These are phyloP conservation scores for Leucosporidium scottii DNA, from an alignment of 768 basidiomycete genomes.

Conservation along the genomic window DNA sequence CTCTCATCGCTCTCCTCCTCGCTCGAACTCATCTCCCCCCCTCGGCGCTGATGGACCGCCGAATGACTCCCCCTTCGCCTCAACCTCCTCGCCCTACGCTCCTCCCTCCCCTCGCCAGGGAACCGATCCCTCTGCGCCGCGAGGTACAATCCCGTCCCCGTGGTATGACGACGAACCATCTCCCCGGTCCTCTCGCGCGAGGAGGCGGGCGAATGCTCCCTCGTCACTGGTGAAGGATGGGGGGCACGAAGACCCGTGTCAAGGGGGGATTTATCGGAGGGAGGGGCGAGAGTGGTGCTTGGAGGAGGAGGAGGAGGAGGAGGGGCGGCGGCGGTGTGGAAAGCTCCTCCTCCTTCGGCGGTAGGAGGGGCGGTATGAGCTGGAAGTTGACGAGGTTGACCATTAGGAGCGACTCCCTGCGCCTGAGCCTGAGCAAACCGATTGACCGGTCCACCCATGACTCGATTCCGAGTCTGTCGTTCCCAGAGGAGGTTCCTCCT, in stretches of 20 bases:
- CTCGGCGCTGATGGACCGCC: no score
- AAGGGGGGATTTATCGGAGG: neutral
- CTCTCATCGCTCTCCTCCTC: no score
- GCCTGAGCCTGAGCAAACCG: no score
- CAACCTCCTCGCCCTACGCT: no score
- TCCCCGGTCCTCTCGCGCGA: neutral
- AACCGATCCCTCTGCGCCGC: conserved; percentile 4
- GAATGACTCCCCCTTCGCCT: no score
- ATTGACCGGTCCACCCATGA: conserved; percentile 27
- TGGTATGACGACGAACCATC: conserved; percentile 14
- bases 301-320: neutral
- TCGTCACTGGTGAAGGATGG: conserved; percentile 9
- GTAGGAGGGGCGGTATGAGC: conserved; percentile 14
- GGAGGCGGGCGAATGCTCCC: conserved; percentile 13
- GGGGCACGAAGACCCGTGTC: conserved; percentile 11
- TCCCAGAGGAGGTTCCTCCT: conserved; percentile 74
- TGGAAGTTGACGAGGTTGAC: conserved; percentile 1
- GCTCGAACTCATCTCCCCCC: no score
- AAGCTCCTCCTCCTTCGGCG: conserved; percentile 4
- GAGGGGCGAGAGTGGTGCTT: neutral
- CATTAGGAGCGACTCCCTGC: no score
- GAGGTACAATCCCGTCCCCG: conserved; percentile 25
- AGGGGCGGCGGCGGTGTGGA: no score
- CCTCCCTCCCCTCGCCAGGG: neutral
- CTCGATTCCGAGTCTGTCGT: conserved; percentile 39